A percentile compares a stretch with the other conserved stretches of the same genome.
Conservation (phyloP, 2,329 filamentous ascomycete genomes). For the Pseudomassariella vexata region DNA sequence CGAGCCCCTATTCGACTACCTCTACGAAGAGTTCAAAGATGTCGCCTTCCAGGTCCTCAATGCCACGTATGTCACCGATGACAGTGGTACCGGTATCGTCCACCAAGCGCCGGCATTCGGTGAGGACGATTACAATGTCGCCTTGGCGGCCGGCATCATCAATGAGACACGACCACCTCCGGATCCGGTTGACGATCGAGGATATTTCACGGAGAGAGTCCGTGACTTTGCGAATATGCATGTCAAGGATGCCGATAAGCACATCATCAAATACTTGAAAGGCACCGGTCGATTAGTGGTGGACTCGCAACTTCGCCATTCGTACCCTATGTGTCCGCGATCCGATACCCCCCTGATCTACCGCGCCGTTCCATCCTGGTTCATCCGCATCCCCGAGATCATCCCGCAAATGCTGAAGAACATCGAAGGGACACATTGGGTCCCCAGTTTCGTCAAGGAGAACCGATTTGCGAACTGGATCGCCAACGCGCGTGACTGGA, state of each 20-base stretch:
- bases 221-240: slow-evolving; percentile 79
- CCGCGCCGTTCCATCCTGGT: slow-evolving; percentile 89
- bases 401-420: slow-evolving; percentile 87
- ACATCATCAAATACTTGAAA: slow-evolving; percentile 86
- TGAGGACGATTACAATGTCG: slow-evolving; percentile 91
- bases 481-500: slow-evolving; percentile 86
- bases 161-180: slow-evolving; percentile 73
- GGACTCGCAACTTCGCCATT: slow-evolving; percentile 83
- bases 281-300: slow-evolving; percentile 69
- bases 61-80: slow-evolving; percentile 79
- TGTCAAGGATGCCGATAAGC: slow-evolving; percentile 88
- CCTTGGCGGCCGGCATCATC: slow-evolving; percentile 70
- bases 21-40: slow-evolving; percentile 83
- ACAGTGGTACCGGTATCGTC: slow-evolving; percentile 89
- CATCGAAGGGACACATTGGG: slow-evolving; percentile 87
- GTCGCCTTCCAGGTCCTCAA: slow-evolving; percentile 76
- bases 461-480: slow-evolving; percentile 91
- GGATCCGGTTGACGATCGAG: slow-evolving; percentile 82
- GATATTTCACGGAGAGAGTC: slow-evolving; percentile 71
- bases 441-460: slow-evolving; percentile 85
- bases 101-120: slow-evolving; percentile 92
- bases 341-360: slow-evolving; percentile 96
- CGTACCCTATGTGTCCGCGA: slow-evolving; percentile 88
- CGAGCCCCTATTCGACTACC: slow-evolving; percentile 83
- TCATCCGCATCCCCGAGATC: slow-evolving; percentile 79